Evolutionary conservation across 1,139 yeast species (phyloP).

Genomic region (Blastobotrys persicus): DNA sequence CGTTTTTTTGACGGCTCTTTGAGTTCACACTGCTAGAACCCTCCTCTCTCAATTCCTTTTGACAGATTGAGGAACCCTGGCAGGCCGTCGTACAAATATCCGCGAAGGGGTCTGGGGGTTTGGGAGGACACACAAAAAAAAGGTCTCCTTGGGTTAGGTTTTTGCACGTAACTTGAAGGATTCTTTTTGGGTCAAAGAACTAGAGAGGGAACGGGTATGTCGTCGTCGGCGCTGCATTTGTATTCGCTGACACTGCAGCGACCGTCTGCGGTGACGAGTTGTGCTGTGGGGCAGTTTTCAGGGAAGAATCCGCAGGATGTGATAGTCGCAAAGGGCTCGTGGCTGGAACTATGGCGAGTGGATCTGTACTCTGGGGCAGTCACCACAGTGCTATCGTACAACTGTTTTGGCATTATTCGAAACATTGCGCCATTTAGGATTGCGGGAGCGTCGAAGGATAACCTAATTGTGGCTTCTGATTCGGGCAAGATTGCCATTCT

Average conservation of each 20-base stretch:
- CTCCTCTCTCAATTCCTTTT: too few relatives aligned
- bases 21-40: too few relatives aligned
- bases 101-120: too few relatives aligned
- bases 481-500: slow-evolving; percentile 69
- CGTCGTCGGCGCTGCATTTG: too few relatives aligned
- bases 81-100: too few relatives aligned
- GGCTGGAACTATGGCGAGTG: slow-evolving; percentile 51
- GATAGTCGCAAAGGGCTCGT: slow-evolving; percentile 55
- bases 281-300: slow-evolving; percentile 67
- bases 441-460: slow-evolving; percentile 55
- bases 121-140: too few relatives aligned
- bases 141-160: too few relatives aligned
- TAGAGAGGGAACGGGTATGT: too few relatives aligned
- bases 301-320: slow-evolving; percentile 60
- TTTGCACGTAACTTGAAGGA: too few relatives aligned
- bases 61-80: too few relatives aligned
- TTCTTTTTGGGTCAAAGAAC: too few relatives aligned
- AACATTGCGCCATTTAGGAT: slow-evolving; percentile 50
- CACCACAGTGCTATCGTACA: slow-evolving; percentile 43
- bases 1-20: too few relatives aligned
- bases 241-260: slow-evolving; percentile 66
- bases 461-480: slow-evolving; percentile 71
- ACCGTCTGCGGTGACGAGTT: slow-evolving; percentile 51
- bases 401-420: slow-evolving; percentile 61
- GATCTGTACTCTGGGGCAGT: slow-evolving; percentile 59